phyloP scores from a whole-genome alignment of 2,329 filamentous ascomycete genomes.

The Penicillium sp. region DNA sequence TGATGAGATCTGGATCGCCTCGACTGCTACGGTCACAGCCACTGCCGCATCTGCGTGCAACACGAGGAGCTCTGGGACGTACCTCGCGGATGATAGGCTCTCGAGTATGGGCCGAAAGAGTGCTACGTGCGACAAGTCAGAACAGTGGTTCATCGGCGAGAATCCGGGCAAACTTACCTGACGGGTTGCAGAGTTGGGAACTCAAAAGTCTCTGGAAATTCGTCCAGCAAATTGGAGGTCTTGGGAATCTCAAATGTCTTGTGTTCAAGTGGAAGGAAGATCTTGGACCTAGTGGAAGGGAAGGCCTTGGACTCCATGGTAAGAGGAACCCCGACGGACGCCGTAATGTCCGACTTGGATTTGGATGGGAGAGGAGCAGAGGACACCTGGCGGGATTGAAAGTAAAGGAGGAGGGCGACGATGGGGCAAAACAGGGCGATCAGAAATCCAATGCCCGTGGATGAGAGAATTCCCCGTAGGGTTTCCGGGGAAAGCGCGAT shows the following conservation, averaged over 20 bases:
- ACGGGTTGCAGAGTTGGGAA: background rate
- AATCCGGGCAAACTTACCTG: background rate
- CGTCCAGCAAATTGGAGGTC: background rate
- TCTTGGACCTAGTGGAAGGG: too few relatives aligned
- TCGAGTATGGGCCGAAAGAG: too few relatives aligned
- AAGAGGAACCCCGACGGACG: background rate
- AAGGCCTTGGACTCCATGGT: background rate
- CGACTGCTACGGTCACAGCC: background rate
- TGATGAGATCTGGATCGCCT: background rate
- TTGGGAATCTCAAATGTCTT: background rate
- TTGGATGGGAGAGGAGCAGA: background rate
- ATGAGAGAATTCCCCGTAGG: background rate
- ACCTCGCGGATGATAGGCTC: conserved; percentile 3
- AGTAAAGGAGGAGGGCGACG: background rate
- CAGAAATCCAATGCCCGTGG: background rate
- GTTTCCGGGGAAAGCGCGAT: background rate
- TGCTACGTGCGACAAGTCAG: background rate
- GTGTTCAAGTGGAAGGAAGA: too few relatives aligned
- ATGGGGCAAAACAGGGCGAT: background rate
- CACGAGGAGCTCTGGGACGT: background rate
- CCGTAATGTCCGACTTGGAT: background rate
- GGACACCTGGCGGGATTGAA: background rate
- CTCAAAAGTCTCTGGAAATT: background rate
- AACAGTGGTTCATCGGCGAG: background rate
- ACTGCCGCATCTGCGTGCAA: background rate